Percentiles rank a stretch among this genome's conserved stretches.
Conservation (phyloP, 768 basidiomycete genomes). For the Kwoniella dendrophila region DNA sequence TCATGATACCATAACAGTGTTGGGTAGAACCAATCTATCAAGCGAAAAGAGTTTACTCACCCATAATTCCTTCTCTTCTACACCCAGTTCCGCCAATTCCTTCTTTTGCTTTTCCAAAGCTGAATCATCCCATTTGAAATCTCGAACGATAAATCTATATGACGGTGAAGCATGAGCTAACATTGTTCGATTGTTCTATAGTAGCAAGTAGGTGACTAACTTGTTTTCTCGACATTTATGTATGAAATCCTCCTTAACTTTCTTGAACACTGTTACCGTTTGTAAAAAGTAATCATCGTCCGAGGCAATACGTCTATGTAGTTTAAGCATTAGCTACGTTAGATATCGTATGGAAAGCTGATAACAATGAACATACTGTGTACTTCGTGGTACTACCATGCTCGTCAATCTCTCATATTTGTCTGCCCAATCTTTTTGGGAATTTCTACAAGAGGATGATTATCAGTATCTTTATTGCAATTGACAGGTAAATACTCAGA, state of each 20-base stretch:
- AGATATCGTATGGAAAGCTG: too few species aligned
- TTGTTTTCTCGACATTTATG: slow-evolving; percentile 96
- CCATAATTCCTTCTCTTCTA: slow-evolving; percentile 96
- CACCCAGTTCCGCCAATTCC: slow-evolving; percentile 71
- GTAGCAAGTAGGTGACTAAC: slow-evolving; percentile 59
- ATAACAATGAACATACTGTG: slow-evolving; percentile 63
- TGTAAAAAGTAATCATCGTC: slow-evolving; percentile 90
- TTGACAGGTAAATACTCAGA: not conserved
- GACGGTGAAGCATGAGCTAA: not conserved
- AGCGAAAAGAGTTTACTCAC: too few species aligned
- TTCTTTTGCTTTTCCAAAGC: slow-evolving; percentile 76
- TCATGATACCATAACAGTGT: too few species aligned
- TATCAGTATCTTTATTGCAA: not conserved
- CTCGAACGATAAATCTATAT: slow-evolving; percentile 84
- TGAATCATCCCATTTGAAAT: slow-evolving; percentile 85
- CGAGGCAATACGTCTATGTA: slow-evolving; percentile 67
- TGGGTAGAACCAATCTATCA: too few species aligned
- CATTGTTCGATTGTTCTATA: not conserved
- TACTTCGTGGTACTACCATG: slow-evolving; percentile 93
- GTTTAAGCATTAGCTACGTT: not conserved
- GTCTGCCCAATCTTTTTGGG: slow-evolving; percentile 81
- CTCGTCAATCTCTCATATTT: slow-evolving; percentile 83
- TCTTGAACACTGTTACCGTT: slow-evolving; percentile 82
- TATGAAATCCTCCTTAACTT: slow-evolving; percentile 85
- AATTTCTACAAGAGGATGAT: slow-evolving; percentile 61